A percentile compares a stretch with the other conserved stretches of the same genome.
These are phyloP conservation scores for Poronia punctata DNA, from an alignment of 495 filamentous ascomycete species.

Conservation along the genomic window DNA sequence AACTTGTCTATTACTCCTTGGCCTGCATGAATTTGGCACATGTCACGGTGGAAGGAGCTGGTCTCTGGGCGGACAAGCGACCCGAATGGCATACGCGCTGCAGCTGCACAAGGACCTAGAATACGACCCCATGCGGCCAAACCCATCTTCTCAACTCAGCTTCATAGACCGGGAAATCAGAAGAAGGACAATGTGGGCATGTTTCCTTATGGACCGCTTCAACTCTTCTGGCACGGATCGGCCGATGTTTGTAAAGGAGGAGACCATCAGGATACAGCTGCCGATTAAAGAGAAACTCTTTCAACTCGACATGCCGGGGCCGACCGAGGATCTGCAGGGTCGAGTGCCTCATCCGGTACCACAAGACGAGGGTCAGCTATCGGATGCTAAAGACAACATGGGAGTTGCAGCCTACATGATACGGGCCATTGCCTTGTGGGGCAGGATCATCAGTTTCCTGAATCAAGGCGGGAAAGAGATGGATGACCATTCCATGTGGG, in stretches of 20 bases:
- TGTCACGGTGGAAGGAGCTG: constrained; percentile 94
- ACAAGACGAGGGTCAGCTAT: constrained; percentile 54
- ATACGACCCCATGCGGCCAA: constrained; percentile 65
- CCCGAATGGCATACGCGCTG: constrained; percentile 92
- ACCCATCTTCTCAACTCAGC: constrained; percentile 65
- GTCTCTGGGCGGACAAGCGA: constrained; percentile 90
- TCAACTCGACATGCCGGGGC: constrained; percentile 81
- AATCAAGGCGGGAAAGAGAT: constrained; percentile 85
- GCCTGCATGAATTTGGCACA: constrained; percentile 92
- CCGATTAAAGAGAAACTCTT: constrained; percentile 88
- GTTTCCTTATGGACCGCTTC: constrained; percentile 94
- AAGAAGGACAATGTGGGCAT: constrained; percentile 94
- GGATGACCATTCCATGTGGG: constrained; percentile 74
- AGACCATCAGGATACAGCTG: constrained; percentile 79
- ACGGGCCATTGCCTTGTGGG: constrained; percentile 80
- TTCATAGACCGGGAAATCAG: constrained; percentile 91
- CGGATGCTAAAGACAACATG: constrained; percentile 77
- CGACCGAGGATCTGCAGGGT: constrained; percentile 79
- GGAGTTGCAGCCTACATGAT: constrained; percentile 90
- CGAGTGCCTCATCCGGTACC: constrained; percentile 58
- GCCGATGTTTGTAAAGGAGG: constrained; percentile 85
- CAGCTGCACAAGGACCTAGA: constrained; percentile 93
- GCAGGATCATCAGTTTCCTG: constrained; percentile 79
- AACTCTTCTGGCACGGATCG: constrained; percentile 93
- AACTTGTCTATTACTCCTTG: constrained; percentile 78